Evolutionary conservation across 257 asterid genomes (phyloP).

Genomic region (Salvia rosmarinus): DNA sequence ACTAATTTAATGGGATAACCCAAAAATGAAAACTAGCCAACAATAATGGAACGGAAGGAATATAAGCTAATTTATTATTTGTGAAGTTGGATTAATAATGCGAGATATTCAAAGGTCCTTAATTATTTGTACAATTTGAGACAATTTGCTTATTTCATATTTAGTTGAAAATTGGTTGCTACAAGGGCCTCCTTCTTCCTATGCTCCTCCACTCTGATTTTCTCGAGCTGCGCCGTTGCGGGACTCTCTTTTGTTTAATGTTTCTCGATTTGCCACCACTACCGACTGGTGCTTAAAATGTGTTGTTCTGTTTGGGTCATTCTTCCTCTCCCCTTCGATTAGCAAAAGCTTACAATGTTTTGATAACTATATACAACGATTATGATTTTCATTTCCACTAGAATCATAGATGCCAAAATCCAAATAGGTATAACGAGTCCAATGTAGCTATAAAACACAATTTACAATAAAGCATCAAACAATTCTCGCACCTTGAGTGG

Average conservation of each 20-base stretch:
- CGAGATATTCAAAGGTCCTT: no score
- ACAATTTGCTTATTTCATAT: no score
- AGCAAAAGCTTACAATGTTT: constrained; percentile 4
- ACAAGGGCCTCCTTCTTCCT: constrained; percentile 52
- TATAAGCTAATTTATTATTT: no score
- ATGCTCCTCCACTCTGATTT: constrained; percentile 72
- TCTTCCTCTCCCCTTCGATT: neutral
- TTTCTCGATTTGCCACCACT: constrained; percentile 45
- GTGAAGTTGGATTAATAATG: no score
- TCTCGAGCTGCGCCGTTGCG: constrained; percentile 90
- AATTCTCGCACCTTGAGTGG: neutral
- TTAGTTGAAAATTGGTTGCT: no score
- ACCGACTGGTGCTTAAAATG: constrained; percentile 34
- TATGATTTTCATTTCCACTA: neutral
- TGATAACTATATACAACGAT: constrained; percentile 10
- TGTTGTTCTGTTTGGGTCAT: constrained; percentile 68
- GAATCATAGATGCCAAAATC: constrained; percentile 7
- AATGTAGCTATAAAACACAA: constrained; percentile 19
- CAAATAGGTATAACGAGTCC: constrained; percentile 15
- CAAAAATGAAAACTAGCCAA: no score
- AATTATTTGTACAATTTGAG: no score
- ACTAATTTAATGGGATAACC: no score
- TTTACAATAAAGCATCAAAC: constrained; percentile 28
- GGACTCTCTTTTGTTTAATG: constrained; percentile 71
- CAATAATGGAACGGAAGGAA: no score